Evolutionary conservation across 805 yeast genomes (phyloP).

Genomic region (Metschnikowia peoriensis): DNA sequence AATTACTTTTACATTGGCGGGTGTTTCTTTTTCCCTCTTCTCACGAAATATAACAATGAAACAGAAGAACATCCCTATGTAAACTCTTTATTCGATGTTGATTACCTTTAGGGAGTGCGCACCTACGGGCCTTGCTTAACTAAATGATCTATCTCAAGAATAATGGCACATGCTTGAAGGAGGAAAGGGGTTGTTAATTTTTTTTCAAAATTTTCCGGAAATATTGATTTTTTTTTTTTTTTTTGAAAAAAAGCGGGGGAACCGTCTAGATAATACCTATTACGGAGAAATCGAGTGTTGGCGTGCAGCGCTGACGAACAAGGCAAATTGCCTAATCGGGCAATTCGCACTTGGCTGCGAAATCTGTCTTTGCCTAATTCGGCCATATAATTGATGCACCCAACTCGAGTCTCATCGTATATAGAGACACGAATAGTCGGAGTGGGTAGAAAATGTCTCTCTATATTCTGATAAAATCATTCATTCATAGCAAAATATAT

Average conservation of each 20-base stretch:
- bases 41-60: too few relatives aligned
- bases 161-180: not conserved
- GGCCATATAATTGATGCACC: slow-evolving; percentile 8
- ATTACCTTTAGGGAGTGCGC: too few relatives aligned
- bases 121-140: too few relatives aligned
- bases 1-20: not conserved
- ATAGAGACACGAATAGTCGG: not conserved
- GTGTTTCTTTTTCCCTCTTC: not conserved
- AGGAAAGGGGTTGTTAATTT: too few relatives aligned
- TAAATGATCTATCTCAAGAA: not conserved
- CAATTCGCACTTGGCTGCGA: slow-evolving; percentile 18
- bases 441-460: too few relatives aligned
- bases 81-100: too few relatives aligned
- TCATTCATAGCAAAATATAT: too few relatives aligned
- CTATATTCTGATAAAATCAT: too few relatives aligned
- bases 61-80: too few relatives aligned
- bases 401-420: not conserved
- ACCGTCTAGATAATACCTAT: not conserved
- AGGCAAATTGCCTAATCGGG: slow-evolving; percentile 13
- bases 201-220: too few relatives aligned
- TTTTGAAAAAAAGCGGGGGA: not conserved
- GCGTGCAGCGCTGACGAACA: not conserved
- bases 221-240: too few relatives aligned
- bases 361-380: slow-evolving; percentile 15
- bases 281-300: not conserved